A percentile compares a stretch with the other conserved stretches of the same genome.
Evolutionary conservation across 2,329 filamentous ascomycete genomes (phyloP).

Genomic region (Endocalyx cinctus): DNA sequence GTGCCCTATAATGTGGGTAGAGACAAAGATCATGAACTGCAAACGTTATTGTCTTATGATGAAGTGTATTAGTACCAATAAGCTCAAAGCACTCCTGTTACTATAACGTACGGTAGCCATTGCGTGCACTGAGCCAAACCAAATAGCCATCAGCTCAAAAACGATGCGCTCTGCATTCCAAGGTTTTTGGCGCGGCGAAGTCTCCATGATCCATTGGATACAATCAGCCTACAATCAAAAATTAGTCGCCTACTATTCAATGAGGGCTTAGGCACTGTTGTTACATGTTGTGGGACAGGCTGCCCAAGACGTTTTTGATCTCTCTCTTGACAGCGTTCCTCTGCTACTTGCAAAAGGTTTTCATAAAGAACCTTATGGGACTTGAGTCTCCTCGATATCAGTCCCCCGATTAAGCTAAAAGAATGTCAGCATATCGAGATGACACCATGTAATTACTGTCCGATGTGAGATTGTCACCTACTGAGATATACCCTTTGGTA

Average conservation of each 20-base stretch:
- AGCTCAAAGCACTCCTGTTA: too few relatives aligned
- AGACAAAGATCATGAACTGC: slow-evolving; percentile 13
- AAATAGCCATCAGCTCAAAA: slow-evolving; percentile 26
- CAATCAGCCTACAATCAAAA: slow-evolving; percentile 9
- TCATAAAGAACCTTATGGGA: slow-evolving; percentile 1
- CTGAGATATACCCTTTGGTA: slow-evolving; percentile 8
- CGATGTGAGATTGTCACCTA: too few relatives aligned
- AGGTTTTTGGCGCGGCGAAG: slow-evolving; percentile 15
- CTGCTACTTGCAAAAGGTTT: not conserved
- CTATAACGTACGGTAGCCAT: slow-evolving; percentile 18
- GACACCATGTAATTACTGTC: too few relatives aligned
- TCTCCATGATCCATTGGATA: slow-evolving; percentile 28
- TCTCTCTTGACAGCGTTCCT: not conserved
- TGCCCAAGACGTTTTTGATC: not conserved
- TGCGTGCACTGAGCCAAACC: slow-evolving; percentile 27
- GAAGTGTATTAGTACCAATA: not conserved
- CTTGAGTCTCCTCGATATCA: not conserved
- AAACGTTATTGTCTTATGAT: slow-evolving; percentile 6
- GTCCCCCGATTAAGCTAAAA: too few relatives aligned
- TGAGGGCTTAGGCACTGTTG: not conserved
- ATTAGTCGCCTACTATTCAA: not conserved
- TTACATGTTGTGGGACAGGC: slow-evolving; percentile 1
- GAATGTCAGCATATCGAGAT: too few relatives aligned
- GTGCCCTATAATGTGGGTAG: slow-evolving; percentile 12
- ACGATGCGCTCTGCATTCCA: slow-evolving; percentile 21